phyloP scores from a whole-genome alignment of 2,329 filamentous ascomycete genomes.

The Delphinella strobiligena region DNA sequence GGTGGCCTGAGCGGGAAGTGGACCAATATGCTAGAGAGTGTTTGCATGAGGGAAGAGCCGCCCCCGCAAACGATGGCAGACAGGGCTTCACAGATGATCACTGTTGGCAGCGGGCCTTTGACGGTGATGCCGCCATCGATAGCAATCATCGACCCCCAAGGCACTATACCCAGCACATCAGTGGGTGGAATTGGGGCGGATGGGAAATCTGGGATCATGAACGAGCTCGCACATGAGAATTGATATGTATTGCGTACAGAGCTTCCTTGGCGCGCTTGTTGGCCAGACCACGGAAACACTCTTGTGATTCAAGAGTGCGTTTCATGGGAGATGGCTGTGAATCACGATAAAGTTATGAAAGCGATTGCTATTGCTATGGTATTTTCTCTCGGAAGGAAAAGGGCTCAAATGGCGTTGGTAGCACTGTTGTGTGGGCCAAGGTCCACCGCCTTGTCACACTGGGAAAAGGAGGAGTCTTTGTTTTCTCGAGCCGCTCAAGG shows the following conservation, averaged over 20 bases:
- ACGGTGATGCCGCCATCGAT: neutral
- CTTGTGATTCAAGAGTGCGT: too few relatives aligned
- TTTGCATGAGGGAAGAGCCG: constrained; percentile 87
- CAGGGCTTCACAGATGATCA: neutral
- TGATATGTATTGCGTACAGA: too few relatives aligned
- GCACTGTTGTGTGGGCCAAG: neutral
- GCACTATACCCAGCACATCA: neutral
- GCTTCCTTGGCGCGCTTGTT: too few relatives aligned
- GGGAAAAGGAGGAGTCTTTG: too few relatives aligned
- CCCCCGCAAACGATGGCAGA: constrained; percentile 31
- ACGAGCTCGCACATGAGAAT: too few relatives aligned
- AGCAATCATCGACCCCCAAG: neutral
- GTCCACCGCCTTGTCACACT: too few relatives aligned
- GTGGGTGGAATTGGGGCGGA: too few relatives aligned
- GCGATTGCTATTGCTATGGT: neutral
- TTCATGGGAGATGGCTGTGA: neutral
- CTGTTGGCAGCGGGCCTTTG: neutral
- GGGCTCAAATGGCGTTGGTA: neutral
- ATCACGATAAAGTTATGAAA: neutral
- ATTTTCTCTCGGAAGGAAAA: neutral
- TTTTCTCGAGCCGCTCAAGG: too few relatives aligned
- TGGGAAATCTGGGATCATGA: too few relatives aligned
- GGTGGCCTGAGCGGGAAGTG: constrained; percentile 93
- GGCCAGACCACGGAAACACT: too few relatives aligned
- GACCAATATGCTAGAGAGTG: constrained; percentile 96